These are phyloP conservation scores for Salicornia ramosissima DNA, from an alignment of 148 eudicot species.

Conservation along the genomic window DNA sequence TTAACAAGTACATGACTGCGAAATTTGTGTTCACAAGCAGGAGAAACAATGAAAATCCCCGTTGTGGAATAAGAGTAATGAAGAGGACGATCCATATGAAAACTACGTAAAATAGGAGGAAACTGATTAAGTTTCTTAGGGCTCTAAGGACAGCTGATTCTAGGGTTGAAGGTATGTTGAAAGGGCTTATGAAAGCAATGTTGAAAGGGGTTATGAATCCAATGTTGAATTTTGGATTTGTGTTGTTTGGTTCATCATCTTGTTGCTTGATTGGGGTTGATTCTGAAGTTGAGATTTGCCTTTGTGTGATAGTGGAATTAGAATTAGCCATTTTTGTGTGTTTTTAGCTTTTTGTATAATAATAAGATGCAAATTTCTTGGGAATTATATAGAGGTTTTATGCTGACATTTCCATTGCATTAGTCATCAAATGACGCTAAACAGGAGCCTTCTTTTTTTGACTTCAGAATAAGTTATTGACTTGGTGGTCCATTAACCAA, in stretches of 20 bases:
- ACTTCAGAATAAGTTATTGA: too few species aligned
- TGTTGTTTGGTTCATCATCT: constrained; percentile 7
- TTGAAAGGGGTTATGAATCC: too few species aligned
- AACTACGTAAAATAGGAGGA: constrained; percentile 24
- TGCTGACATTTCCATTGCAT: too few species aligned
- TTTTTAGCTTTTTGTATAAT: neutral
- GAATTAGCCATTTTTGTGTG: constrained; percentile 10
- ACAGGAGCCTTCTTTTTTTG: too few species aligned
- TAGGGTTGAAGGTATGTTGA: constrained; percentile 35
- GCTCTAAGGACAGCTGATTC: constrained; percentile 30
- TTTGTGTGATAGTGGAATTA: constrained; percentile 8
- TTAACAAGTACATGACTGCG: constrained; percentile 24
- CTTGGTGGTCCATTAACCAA: too few species aligned
- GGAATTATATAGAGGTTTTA: neutral
- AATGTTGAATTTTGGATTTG: neutral
- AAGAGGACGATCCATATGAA: constrained; percentile 40
- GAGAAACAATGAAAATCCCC: constrained; percentile 32
- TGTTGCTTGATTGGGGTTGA: neutral
- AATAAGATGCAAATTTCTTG: neutral
- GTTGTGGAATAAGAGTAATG: constrained; percentile 36
- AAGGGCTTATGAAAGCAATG: constrained; percentile 28
- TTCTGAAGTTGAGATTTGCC: constrained; percentile 7
- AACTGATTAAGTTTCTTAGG: constrained; percentile 26
- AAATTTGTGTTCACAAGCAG: constrained; percentile 32
- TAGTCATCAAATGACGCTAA: too few species aligned